Evolutionary conservation across 257 asterid genomes (phyloP).

Genomic region (Solanum appendiculatum): DNA sequence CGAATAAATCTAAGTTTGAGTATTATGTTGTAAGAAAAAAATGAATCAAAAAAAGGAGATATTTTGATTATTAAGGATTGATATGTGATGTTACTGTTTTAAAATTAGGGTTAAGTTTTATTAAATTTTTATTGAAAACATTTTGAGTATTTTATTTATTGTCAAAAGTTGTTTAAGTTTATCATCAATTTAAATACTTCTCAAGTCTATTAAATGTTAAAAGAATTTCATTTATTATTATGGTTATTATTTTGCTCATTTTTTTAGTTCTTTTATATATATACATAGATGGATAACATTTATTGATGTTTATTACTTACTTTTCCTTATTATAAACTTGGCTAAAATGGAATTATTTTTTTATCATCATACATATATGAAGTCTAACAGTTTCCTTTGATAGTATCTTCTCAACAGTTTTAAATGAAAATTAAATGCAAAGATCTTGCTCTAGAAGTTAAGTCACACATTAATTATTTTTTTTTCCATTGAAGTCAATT

Average conservation of each 20-base stretch:
- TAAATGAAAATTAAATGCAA: background rate
- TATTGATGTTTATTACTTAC: background rate
- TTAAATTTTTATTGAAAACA: background rate
- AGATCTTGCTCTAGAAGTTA: background rate
- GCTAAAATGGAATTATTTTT: background rate
- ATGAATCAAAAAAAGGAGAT: background rate
- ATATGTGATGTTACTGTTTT: background rate
- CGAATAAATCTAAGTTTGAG: background rate
- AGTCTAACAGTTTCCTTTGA: background rate
- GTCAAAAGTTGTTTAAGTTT: background rate
- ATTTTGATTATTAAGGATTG: background rate
- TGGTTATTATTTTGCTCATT: background rate
- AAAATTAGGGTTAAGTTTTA: slow-evolving; percentile 5
- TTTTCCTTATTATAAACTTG: background rate
- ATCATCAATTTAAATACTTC: background rate
- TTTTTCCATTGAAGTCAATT: background rate
- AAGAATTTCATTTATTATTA: background rate
- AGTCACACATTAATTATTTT: background rate
- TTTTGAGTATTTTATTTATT: background rate
- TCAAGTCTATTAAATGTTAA: background rate
- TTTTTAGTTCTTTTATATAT: too few species aligned
- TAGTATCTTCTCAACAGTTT: background rate
- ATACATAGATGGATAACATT: background rate
- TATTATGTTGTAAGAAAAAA: background rate
- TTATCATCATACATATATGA: background rate